Evolutionary conservation across 805 yeast species (phyloP).

Genomic region (Wickerhamomyces queroliae): DNA sequence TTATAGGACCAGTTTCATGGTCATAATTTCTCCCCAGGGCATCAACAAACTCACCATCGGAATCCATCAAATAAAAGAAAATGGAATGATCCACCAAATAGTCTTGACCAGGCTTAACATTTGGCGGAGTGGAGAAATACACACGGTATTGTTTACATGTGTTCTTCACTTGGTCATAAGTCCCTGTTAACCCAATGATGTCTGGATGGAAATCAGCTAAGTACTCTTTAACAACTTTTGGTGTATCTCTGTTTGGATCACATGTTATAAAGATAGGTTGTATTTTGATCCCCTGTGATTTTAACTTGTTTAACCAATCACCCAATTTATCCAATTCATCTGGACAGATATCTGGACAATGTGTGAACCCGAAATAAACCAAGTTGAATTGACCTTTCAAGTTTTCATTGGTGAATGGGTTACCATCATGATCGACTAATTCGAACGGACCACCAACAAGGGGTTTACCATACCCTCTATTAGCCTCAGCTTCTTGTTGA

Average conservation of each 20-base stretch:
- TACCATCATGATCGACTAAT: slow-evolving; percentile 64
- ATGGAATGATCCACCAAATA: slow-evolving; percentile 96
- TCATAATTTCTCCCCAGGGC: slow-evolving; percentile 90
- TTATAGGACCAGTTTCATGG: slow-evolving; percentile 69
- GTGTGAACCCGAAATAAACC: slow-evolving; percentile 93
- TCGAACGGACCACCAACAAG: slow-evolving; percentile 87
- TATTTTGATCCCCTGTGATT: slow-evolving; percentile 49
- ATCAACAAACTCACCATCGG: slow-evolving; percentile 94
- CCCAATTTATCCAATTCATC: slow-evolving; percentile 95
- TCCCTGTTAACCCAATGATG: slow-evolving; percentile 87
- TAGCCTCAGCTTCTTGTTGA: slow-evolving; percentile 76
- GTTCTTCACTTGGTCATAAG: slow-evolving; percentile 76
- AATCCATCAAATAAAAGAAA: slow-evolving; percentile 95
- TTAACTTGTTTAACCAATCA: slow-evolving; percentile 52
- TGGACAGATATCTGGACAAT: slow-evolving; percentile 98
- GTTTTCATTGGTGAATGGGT: slow-evolving; percentile 70
- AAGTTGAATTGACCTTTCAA: slow-evolving; percentile 75
- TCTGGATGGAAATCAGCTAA: slow-evolving; percentile 85
- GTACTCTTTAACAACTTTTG: slow-evolving; percentile 78
- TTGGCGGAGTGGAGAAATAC: slow-evolving; percentile 94
- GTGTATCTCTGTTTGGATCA: slow-evolving; percentile 93
- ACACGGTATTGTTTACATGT: slow-evolving; percentile 89
- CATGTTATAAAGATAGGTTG: slow-evolving; percentile 94
- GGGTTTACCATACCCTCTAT: slow-evolving; percentile 88
- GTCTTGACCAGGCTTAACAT: slow-evolving; percentile 92